Percentiles rank a stretch among this genome's conserved stretches.
Evolutionary conservation across 352 stramenopile genomes (phyloP).

Genomic region (Phytophthora syringae): DNA sequence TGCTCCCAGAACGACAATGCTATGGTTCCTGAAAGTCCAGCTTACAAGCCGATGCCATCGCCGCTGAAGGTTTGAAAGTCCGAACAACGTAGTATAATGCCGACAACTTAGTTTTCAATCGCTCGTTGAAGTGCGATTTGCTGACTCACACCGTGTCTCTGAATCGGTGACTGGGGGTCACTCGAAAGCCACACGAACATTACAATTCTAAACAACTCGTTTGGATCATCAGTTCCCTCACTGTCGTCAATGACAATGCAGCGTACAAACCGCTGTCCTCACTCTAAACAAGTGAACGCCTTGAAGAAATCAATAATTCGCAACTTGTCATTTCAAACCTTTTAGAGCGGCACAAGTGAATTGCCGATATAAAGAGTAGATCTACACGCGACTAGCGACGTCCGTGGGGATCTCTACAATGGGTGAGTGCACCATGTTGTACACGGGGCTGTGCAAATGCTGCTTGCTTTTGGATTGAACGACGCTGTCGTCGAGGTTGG

Average conservation of each 20-base stretch:
- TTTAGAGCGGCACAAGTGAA: too few species aligned
- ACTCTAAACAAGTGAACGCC: not conserved
- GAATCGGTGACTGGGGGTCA: not conserved
- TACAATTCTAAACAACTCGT: slow-evolving; percentile 26
- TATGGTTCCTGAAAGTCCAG: not conserved
- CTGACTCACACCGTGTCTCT: not conserved
- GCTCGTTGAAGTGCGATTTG: not conserved
- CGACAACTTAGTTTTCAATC: not conserved
- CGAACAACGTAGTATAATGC: not conserved
- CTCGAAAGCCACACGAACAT: slow-evolving; percentile 8
- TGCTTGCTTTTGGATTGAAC: slow-evolving; percentile 16
- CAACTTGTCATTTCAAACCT: too few species aligned
- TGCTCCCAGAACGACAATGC: not conserved
- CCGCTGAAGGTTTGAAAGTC: not conserved
- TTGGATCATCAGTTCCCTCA: slow-evolving; percentile 18
- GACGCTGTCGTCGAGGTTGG: slow-evolving; percentile 19
- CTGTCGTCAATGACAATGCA: slow-evolving; percentile 19
- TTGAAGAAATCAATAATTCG: not conserved
- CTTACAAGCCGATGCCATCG: slow-evolving; percentile 4
- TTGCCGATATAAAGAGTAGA: too few species aligned
- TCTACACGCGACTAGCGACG: too few species aligned
- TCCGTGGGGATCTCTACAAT: too few species aligned
- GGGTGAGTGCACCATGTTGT: slow-evolving; percentile 33
- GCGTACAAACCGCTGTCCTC: slow-evolving; percentile 16
- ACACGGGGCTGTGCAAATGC: slow-evolving; percentile 25